Conservation (phyloP, 768 basidiomycete genomes). For the Termitomyces sp. region DNA sequence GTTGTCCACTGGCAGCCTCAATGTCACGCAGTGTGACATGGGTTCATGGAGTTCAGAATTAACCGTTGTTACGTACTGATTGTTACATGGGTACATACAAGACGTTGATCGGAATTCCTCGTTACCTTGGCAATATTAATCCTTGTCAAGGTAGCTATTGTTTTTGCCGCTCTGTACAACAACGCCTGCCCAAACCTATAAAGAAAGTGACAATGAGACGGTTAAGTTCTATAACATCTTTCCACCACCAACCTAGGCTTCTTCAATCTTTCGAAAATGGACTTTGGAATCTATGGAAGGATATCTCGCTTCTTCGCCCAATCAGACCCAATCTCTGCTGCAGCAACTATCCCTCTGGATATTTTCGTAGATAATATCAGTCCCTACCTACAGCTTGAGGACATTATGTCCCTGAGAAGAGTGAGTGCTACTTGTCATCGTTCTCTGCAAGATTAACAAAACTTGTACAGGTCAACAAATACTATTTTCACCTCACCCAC, state of each 20-base stretch:
- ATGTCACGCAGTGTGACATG: too few relatives aligned
- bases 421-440: constrained; percentile 24
- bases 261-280: not conserved
- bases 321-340: not conserved
- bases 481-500: constrained; percentile 59
- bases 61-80: too few relatives aligned
- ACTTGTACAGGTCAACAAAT: constrained; percentile 44
- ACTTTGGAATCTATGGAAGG: not conserved
- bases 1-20: too few relatives aligned
- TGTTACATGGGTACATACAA: too few relatives aligned
- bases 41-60: too few relatives aligned
- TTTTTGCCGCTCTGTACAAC: not conserved
- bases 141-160: too few relatives aligned
- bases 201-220: not conserved
- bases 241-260: not conserved
- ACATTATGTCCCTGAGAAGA: constrained; percentile 38
- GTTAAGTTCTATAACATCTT: not conserved
- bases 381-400: constrained; percentile 36
- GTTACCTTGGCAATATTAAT: not conserved
- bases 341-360: not conserved
- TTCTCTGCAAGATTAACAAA: not conserved
- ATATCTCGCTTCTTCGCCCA: not conserved
- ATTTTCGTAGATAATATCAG: constrained; percentile 40
- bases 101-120: not conserved
- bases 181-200: not conserved